Base-by-base conservation (phyloP, 768 basidiomycete species). In the Boletus vermiculosoides region DNA sequence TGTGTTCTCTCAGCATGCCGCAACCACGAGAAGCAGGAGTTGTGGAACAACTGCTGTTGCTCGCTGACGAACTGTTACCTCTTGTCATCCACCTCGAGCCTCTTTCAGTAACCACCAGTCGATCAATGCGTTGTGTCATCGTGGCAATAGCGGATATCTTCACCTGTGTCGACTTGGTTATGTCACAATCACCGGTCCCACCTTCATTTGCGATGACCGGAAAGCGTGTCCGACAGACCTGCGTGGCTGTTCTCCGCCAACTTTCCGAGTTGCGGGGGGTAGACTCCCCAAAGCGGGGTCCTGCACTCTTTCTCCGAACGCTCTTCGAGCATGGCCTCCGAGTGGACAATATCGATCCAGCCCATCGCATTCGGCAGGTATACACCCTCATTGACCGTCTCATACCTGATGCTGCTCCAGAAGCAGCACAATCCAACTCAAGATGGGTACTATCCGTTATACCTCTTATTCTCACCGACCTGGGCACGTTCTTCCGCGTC, bases 301-400 rank as follows among this genome's bases (percentile, higher is more conserved):
- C 82, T 7, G 79, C 82, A 52, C 71, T 84, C 31, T 75, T 89
- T 22, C 71, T 92, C 45, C 77, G 77, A 25, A 74, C 78, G 0
- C 73, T 92, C 34, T 71, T 92, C n/a, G 79, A 78, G 34, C 78
- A 82, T 56, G 78, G 76, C 1, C 61, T 74, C 1, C 61, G 65
- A 15, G 65, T 68, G 34, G 70, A 71, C 20, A 72, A 76, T 42
- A 73, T 72, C 10, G 87, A 92, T 63, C 87, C 87, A 2, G 63
- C 82, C 0, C 75, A 78, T 56, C 84, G 83, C 50, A 61, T 87
- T 4, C 67, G 75, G 33, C 85, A 87, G 63, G 72, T 83, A 3
- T 83, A 81, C 62, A 71, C 73, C 45, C 75, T 92, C 47, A 61
- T 90, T 42, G 81, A 87, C 60, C 73, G 74, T 52, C 66, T 90